These are phyloP conservation scores for Marasmius oreades DNA, from an alignment of 1,284 basidiomycete genomes.

Conservation along the genomic window DNA sequence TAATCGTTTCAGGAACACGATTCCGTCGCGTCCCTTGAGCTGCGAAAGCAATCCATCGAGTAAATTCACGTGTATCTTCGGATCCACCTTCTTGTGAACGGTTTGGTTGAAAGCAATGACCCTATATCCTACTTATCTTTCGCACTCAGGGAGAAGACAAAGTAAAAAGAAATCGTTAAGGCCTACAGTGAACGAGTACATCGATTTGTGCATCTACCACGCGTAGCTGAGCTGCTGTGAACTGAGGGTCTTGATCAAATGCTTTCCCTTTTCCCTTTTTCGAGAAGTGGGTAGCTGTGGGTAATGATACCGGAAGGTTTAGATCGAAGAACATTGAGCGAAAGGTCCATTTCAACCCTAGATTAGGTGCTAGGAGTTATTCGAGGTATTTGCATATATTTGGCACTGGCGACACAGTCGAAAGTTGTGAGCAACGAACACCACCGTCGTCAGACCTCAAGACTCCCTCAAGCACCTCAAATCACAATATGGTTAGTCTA, in stretches of 20 bases:
- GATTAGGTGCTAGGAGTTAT: neutral
- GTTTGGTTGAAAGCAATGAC: conserved; percentile 72
- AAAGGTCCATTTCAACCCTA: neutral
- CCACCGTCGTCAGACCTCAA: neutral
- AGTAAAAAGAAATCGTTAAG: neutral
- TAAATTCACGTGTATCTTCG: conserved; percentile 60
- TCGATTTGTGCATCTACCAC: conserved; percentile 41
- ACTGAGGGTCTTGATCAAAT: conserved; percentile 16
- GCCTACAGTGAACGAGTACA: conserved; percentile 41
- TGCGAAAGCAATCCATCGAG: conserved; percentile 51
- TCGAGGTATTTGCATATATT: neutral
- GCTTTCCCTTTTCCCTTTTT: conserved; percentile 42
- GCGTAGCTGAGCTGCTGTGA: conserved; percentile 32
- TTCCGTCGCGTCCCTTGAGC: conserved; percentile 50
- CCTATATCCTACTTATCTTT: conserved; percentile 71
- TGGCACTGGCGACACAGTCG: neutral
- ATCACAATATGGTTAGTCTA: neutral
- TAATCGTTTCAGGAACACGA: conserved; percentile 64
- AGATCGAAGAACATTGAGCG: conserved; percentile 38
- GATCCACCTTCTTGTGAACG: conserved; percentile 63
- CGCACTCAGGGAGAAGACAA: conserved; percentile 16
- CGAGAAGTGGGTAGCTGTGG: conserved; percentile 17
- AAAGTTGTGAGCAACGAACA: neutral
- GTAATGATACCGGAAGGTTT: conserved; percentile 35
- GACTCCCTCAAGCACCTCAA: neutral